phyloP scores from a whole-genome alignment of 768 basidiomycete species.

The Rhodotorula graminis region DNA sequence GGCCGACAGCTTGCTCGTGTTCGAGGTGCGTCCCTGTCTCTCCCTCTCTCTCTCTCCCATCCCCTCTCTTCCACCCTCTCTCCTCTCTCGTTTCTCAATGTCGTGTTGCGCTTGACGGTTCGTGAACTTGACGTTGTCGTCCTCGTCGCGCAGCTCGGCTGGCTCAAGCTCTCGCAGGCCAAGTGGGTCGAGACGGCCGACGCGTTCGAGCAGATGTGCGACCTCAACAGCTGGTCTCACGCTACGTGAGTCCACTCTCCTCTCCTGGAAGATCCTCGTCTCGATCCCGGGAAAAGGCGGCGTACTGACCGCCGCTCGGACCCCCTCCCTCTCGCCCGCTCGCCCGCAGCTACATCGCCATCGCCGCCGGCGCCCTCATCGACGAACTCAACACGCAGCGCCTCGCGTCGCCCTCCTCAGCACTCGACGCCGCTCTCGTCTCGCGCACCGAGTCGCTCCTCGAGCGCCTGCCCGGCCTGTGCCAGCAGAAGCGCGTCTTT shows the following conservation, averaged over 20 bases:
- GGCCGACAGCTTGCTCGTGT: constrained; percentile 35
- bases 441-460: constrained; percentile 6
- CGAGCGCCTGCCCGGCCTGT: constrained; percentile 19
- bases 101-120: too few species aligned
- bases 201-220: constrained; percentile 26
- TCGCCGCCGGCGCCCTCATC: constrained; percentile 29
- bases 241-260: constrained; percentile 4
- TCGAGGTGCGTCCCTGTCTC: constrained; percentile 29
- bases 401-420: not conserved
- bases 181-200: constrained; percentile 21
- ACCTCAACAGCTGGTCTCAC: constrained; percentile 24
- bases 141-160: constrained; percentile 14
- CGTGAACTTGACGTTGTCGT: too few species aligned
- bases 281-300: too few species aligned
- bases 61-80: too few species aligned
- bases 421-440: constrained; percentile 12
- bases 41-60: too few species aligned
- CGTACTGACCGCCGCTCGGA: too few species aligned
- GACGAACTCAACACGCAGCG: constrained; percentile 17
- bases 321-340: too few species aligned
- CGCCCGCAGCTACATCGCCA: constrained; percentile 5
- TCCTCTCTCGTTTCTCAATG: too few species aligned
- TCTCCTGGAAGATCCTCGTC: too few species aligned
- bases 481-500: constrained; percentile 20
- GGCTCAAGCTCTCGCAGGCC: constrained; percentile 31